phyloP scores from a whole-genome alignment of 768 basidiomycete species.

The Cystofilobasidium bisporidii region DNA sequence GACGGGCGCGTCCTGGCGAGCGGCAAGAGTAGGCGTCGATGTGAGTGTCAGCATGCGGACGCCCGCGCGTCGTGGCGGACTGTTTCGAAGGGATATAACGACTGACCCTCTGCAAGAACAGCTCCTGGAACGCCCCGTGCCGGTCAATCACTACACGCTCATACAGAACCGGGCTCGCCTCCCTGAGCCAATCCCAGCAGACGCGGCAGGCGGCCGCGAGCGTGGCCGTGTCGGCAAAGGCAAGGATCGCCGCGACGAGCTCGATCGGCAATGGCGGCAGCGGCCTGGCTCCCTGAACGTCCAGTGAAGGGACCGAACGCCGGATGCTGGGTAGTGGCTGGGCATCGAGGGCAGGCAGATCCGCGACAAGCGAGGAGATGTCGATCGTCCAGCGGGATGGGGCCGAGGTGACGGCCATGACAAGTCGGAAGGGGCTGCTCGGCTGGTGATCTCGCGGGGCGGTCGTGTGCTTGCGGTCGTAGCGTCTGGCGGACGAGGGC shows the following conservation, averaged over 20 bases:
- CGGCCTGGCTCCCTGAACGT: neutral
- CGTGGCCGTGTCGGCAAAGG: neutral
- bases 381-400: slow-evolving; percentile 1
- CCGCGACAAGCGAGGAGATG: neutral
- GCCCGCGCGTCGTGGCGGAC: neutral
- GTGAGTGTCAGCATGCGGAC: neutral
- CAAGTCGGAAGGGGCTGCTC: no score
- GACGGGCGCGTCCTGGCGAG: neutral
- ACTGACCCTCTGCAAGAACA: neutral
- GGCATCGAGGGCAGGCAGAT: neutral
- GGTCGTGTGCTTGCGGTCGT: no score
- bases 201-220: neutral
- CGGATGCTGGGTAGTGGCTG: neutral
- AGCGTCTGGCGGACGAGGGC: no score
- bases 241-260: neutral
- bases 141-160: neutral
- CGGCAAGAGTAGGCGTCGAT: no score
- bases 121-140: neutral
- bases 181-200: neutral
- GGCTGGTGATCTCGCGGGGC: no score
- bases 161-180: neutral
- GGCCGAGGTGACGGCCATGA: neutral
- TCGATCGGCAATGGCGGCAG: neutral
- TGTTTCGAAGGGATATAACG: neutral
- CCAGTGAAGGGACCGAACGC: neutral